Percentiles rank a stretch among this genome's conserved stretches.
phyloP scores from a whole-genome alignment of 257 asterid genomes.

The Fraxinus anomala region DNA sequence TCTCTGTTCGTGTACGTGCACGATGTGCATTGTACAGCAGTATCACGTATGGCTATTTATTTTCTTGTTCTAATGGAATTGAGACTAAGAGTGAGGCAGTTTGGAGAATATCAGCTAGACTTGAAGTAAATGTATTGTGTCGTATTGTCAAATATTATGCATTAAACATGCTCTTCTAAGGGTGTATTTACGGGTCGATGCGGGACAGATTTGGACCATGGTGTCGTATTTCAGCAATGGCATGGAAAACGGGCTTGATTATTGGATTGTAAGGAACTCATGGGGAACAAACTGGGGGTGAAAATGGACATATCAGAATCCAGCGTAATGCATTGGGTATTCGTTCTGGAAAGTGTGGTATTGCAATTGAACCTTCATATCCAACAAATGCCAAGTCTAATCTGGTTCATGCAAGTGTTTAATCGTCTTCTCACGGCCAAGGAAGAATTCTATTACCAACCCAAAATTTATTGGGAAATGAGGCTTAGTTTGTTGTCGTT shows the following conservation, averaged over 20 bases:
- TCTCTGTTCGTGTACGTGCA: not conserved
- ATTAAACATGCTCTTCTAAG: constrained; percentile 30
- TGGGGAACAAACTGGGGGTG: constrained; percentile 87
- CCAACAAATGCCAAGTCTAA: constrained; percentile 48
- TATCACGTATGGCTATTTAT: not conserved
- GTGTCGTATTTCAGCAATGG: constrained; percentile 85
- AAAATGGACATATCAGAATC: constrained; percentile 63
- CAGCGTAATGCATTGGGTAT: constrained; percentile 42
- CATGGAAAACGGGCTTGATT: constrained; percentile 53
- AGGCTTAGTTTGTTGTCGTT: not conserved
- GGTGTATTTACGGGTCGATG: constrained; percentile 68
- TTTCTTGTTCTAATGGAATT: too few species aligned
- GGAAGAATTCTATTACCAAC: not conserved
- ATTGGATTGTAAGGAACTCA: constrained; percentile 84
- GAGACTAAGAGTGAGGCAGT: constrained; percentile 31
- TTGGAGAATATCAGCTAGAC: too few species aligned
- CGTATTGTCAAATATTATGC: not conserved
- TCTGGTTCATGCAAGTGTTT: constrained; percentile 4
- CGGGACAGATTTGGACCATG: constrained; percentile 65
- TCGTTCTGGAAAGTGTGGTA: constrained; percentile 67
- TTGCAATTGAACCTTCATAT: constrained; percentile 65
- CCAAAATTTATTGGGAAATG: not conserved
- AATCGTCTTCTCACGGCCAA: not conserved
- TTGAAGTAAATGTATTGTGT: too few species aligned
- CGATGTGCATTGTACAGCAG: not conserved